These are phyloP conservation scores for Samsoniella hepiali DNA, from an alignment of 2,329 filamentous ascomycete species.

Conservation along the genomic window DNA sequence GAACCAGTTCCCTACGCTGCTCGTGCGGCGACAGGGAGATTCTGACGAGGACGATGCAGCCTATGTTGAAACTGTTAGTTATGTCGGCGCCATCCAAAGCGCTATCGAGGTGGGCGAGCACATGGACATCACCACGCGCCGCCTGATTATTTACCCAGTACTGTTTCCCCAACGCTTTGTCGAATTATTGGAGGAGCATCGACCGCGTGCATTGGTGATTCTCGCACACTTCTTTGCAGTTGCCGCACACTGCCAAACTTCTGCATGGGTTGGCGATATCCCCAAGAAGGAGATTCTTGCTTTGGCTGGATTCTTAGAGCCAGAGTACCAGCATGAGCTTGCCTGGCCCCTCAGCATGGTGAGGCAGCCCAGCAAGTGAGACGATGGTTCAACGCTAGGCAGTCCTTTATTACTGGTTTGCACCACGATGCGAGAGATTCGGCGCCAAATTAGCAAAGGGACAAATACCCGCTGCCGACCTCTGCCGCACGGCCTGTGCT, in stretches of 20 bases:
- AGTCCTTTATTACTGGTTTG: not conserved
- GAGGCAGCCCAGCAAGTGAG: not conserved
- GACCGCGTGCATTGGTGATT: conserved; percentile 25
- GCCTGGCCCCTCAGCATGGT: conserved; percentile 19
- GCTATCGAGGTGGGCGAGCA: conserved; percentile 20
- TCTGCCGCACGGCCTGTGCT: no score
- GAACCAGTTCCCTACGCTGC: conserved; percentile 20
- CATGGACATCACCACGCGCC: conserved; percentile 20
- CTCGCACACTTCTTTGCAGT: conserved; percentile 27
- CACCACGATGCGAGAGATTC: no score
- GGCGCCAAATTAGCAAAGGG: no score
- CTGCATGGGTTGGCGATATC: conserved; percentile 21
- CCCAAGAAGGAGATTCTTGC: conserved; percentile 18
- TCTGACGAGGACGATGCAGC: conserved; percentile 20
- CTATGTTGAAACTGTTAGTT: conserved; percentile 22
- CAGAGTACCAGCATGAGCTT: conserved; percentile 16
- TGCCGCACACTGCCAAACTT: conserved; percentile 17
- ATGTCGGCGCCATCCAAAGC: conserved; percentile 22
- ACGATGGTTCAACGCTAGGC: not conserved
- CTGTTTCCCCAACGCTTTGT: conserved; percentile 23
- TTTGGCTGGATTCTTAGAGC: conserved; percentile 14
- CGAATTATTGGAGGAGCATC: conserved; percentile 21
- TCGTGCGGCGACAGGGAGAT: conserved; percentile 12
- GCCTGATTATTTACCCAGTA: conserved; percentile 23
- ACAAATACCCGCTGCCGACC: no score